phyloP scores from a whole-genome alignment of 2,329 filamentous ascomycete genomes.

The Allantophomopsis lycopodina region DNA sequence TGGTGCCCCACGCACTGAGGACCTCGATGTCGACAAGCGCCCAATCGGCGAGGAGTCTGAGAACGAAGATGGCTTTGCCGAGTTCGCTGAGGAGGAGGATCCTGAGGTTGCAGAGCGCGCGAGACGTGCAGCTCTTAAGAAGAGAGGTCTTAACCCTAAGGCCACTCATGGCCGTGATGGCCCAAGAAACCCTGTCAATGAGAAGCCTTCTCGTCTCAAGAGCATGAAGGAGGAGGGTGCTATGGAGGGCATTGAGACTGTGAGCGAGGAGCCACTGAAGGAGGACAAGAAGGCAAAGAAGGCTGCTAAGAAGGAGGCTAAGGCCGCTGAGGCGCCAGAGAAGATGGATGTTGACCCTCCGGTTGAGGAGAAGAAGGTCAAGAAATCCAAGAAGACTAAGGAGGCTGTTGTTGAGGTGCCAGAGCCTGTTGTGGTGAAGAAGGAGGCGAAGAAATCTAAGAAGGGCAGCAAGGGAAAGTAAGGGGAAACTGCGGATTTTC shows the following conservation, averaged over 20 bases:
- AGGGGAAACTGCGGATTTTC: no score
- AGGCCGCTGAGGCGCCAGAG: neutral
- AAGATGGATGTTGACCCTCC: no score
- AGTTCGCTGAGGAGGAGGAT: conserved; percentile 64
- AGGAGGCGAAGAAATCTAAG: no score
- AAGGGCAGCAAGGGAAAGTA: no score
- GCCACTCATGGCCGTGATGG: conserved; percentile 18
- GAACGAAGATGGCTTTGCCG: conserved; percentile 47
- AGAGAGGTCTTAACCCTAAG: conserved; percentile 61
- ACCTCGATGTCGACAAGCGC: conserved; percentile 49
- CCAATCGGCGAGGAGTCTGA: conserved; percentile 35
- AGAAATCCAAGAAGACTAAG: no score
- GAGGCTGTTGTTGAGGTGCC: no score
- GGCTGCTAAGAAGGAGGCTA: neutral
- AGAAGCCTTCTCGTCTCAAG: neutral
- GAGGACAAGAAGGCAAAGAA: neutral
- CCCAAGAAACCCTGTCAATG: neutral
- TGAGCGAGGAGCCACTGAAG: neutral
- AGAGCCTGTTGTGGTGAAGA: no score
- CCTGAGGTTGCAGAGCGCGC: conserved; percentile 57
- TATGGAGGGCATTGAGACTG: neutral
- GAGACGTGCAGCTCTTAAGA: conserved; percentile 60
- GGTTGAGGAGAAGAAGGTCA: no score
- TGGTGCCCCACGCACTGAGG: conserved; percentile 19
- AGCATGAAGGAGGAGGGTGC: neutral